Conservation (phyloP, 2,329 filamentous ascomycete species). For the Aureobasidium sp. region DNA sequence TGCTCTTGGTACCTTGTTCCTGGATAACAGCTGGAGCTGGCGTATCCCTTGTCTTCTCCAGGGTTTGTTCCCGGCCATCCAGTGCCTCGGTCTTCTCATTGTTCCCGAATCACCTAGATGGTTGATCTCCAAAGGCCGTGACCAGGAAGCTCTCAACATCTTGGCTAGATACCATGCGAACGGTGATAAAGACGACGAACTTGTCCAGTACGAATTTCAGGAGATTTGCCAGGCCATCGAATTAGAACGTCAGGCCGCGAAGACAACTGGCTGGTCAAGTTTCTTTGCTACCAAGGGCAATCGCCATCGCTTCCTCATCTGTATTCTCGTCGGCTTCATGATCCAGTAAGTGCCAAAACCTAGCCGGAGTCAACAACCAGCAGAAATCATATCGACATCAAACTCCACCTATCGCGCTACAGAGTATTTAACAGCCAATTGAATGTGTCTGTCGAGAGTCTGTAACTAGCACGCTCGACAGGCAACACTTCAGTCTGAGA, state of each 20-base stretch:
- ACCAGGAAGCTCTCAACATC: constrained; percentile 21
- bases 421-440: too few relatives aligned
- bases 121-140: constrained; percentile 18
- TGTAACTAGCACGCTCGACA: too few relatives aligned
- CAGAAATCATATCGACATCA: too few relatives aligned
- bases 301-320: constrained; percentile 31
- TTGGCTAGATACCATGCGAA: constrained; percentile 36
- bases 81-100: constrained; percentile 16
- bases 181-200: constrained; percentile 37
- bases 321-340: constrained; percentile 28
- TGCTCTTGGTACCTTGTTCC: constrained; percentile 17
- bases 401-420: too few relatives aligned
- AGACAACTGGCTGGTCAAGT: constrained; percentile 19
- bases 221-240: constrained; percentile 52
- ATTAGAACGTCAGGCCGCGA: constrained; percentile 45
- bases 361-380: too few relatives aligned
- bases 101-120: constrained; percentile 21
- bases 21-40: constrained; percentile 20
- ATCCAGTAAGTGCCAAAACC: constrained; percentile 20
- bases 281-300: constrained; percentile 22
- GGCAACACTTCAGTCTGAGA: too few relatives aligned
- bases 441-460: too few relatives aligned
- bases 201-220: constrained; percentile 51
- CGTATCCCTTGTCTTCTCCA: constrained; percentile 20
- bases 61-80: constrained; percentile 17